Conservation (phyloP, 495 filamentous ascomycete genomes). For the Staphylotrichum longicolle region DNA sequence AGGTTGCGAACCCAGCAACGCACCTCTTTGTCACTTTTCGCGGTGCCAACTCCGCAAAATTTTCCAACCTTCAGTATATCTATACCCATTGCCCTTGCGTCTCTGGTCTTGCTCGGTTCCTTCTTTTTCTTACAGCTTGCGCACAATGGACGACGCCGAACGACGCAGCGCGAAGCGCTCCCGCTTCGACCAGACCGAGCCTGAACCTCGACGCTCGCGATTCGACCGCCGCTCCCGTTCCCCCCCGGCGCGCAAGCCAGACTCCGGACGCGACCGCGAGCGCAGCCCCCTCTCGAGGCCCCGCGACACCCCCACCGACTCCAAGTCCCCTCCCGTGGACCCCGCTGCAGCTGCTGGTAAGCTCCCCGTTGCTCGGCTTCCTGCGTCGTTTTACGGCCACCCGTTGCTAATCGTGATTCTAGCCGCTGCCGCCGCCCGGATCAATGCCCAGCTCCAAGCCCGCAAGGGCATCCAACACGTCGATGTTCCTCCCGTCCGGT, state of each 20-base stretch:
- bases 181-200: conserved; percentile 86
- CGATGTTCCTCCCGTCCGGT: conserved; percentile 83
- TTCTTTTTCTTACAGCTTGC: no score
- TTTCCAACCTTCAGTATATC: background rate
- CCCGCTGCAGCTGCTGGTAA: conserved; percentile 86
- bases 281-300: conserved; percentile 72
- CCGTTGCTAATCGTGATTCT: conserved; percentile 27
- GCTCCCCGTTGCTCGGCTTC: conserved; percentile 24
- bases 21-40: background rate
- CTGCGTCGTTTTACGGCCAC: background rate
- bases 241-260: conserved; percentile 57
- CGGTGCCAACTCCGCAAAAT: background rate
- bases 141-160: conserved; percentile 73
- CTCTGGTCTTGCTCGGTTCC: background rate
- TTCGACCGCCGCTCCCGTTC: conserved; percentile 88
- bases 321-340: conserved; percentile 53
- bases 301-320: conserved; percentile 50
- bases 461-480: conserved; percentile 93
- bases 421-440: conserved; percentile 91
- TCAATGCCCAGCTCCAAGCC: conserved; percentile 88
- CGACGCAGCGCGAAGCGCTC: conserved; percentile 75
- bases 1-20: background rate
- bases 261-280: conserved; percentile 69
- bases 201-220: conserved; percentile 70
- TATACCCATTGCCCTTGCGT: background rate